Evolutionary conservation across 2,329 filamentous ascomycete genomes (phyloP), one percentile per base, ranked within the genome.

Genomic region (Aureobasidium sp.): DNA sequence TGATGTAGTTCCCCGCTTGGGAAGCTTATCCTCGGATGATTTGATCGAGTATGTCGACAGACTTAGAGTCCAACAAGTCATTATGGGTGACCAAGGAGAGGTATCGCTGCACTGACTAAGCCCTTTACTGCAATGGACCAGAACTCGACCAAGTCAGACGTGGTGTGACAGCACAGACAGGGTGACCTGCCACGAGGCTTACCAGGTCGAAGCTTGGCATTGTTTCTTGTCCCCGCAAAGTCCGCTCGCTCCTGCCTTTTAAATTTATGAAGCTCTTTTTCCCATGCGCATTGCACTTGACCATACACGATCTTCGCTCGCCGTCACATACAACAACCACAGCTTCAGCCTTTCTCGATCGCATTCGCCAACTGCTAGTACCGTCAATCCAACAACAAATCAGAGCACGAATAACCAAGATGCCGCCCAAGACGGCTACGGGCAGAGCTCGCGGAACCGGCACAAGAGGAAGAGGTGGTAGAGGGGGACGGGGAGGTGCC

Each of bases 341-440:
- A 21, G 21, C 25, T 19, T 17, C n/a, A 13, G 3, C 7, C 4
- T 19, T 21, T 19, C 51, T 43, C 25, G 11, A 43, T 47, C 27
- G 45, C 27, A 25, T 37, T 29, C 1, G 0, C 13, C 9, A n/a
- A n/a, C 5, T 53, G 15, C 7, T 8, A 8, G 6, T 10, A n/a
- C 31, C 7, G 10, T 23, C 19, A 25, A n/a, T 19, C 2, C 17
- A n/a, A 0, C 35, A n/a, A 21, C 33, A 33, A 11, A n/a, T 15
- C 2, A 45, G 33, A 19, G 45, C 35, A 59, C 23, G n/a, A 25
- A 21, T 2, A 11, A 33, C 2, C 37, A 59, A 42, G 27, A 64
- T 64, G 62, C 60, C 62, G 29, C 62, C 62, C 21, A 64, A 62
- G 45, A 58, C 53, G 25, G 59, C 59, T 35, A 33, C 57, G 17